Evolutionary conservation across 495 filamentous ascomycete genomes (phyloP), one percentile per base, ranked within the genome.

Genomic region (Trichoderma virens): DNA sequence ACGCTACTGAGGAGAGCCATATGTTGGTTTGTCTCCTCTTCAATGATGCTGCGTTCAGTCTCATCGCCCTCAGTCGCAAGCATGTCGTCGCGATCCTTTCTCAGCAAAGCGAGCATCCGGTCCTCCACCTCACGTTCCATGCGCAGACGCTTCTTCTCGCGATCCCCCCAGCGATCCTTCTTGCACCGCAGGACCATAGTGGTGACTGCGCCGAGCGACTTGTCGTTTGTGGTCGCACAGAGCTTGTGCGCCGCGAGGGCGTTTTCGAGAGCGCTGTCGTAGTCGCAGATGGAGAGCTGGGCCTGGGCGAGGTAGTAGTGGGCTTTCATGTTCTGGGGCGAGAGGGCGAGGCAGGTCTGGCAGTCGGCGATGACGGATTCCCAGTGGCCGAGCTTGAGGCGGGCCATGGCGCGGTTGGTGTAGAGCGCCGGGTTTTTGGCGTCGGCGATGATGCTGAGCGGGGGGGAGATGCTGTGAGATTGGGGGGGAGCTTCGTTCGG

Each of bases 321-420:
- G 14, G 89, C 92, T 77, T 98, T 98, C 70, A 97, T 78, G 68
- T 85, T 86, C 51, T 83, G 76, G 41, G 80, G 73, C 62, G 82
- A 75, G 7, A 96, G 80, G 5, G 85, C 78, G 64, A 98, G 87
- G 61, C 89, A 87, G 45, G 81, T 77, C 27, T 87, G 73, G 68
- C 92, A 93, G 75, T 97, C 94, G 41, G 85, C 80, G 67, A 96
- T 87, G 32, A 88, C 91, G n/a, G 73, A 81, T n/a, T 89, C 81
- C 82, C 86, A 92, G 69, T 80, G 79, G 73, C 51, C 71, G n/a
- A 95, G 82, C 69, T 85, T 86, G 51, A 94, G 78, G 51, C 93
- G 88, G 13, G 90, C 86, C 74, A 96, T 88, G 45, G 93, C 90
- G 61, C 94, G 89, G 78, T 98, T 98, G 32, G 93, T 95, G 79